Evolutionary conservation across 2,329 filamentous ascomycete genomes (phyloP), one percentile per base, ranked within the genome.

Genomic region (Gremmenia infestans): DNA sequence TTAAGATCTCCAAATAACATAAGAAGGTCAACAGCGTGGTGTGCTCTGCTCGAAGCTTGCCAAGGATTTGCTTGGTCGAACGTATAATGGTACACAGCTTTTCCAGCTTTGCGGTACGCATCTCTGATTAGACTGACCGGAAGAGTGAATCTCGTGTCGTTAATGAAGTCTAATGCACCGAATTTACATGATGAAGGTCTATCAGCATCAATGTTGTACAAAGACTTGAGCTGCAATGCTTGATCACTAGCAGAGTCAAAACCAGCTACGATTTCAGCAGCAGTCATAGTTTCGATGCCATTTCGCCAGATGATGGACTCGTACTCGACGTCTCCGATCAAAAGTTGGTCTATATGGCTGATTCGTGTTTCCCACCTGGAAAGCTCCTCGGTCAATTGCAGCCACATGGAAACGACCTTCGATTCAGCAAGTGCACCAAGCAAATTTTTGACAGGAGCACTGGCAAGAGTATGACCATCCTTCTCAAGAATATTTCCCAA

Each of bases 11-110:
- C 73, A 25, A 78, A 79, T 0, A 78, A 60, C 8, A 76, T 71
- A 2, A 78, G 55, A 4, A 79, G 63, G 58, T 79, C 76, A 2
- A 79, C 72, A 0, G 73, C 76, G 55, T 79, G 76, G 40, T 79
- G 76, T 2, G 76, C 68, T 0, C 76, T 69, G 8, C 71, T 74
- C 0, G 75, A 78, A 0, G 70, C 52, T 50, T 78, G 76, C 73
- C 73, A 78, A 5, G 76, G 76, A 37, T 79, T 79, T 0, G 67
- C 48, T 52, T 79, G 72, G 40, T 79, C 76, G 1, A 78, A 59
- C 0, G 76, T 59, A 39, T 74, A 78, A 35, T 67, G 68, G 56
- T 72, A 78, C 1, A 69, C 70, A 8, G 54, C 48, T 32, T 67
- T 70, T 9, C 66, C 64, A 37, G 45, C 47, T 11, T 32, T 32